Percentiles rank a stretch among this genome's conserved stretches.
Evolutionary conservation across 371 early-diverging fungal genomes (phyloP).

Genomic region (Saksenaea oblongispora): DNA sequence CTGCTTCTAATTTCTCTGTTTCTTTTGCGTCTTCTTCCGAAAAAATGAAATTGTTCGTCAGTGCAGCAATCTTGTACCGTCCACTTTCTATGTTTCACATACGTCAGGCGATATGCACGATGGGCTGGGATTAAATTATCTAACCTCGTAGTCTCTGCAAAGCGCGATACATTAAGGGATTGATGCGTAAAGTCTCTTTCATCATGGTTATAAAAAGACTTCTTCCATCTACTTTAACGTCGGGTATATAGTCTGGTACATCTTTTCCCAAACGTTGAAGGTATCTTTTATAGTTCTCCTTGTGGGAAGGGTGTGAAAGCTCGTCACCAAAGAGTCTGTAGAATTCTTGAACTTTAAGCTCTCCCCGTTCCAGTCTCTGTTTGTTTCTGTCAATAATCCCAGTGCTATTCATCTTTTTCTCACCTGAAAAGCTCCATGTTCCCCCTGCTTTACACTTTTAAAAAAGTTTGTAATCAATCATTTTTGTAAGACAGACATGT

Average conservation of each 20-base stretch:
- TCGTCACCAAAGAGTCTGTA: conserved; percentile 66
- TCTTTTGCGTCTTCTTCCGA: conserved; percentile 48
- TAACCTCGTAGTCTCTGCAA: conserved; percentile 55
- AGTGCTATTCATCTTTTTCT: background rate
- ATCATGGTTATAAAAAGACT: conserved; percentile 75
- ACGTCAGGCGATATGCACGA: background rate
- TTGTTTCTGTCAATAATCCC: background rate
- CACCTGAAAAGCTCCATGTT: conserved; percentile 70
- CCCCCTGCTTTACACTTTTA: conserved; percentile 53
- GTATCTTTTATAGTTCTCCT: conserved; percentile 55
- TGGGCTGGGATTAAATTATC: background rate
- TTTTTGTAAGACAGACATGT: too few species aligned
- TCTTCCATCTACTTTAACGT: conserved; percentile 60
- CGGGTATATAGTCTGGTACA: conserved; percentile 37
- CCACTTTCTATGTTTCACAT: conserved; percentile 40
- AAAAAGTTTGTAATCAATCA: background rate
- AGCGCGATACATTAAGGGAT: conserved; percentile 57
- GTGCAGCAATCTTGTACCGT: conserved; percentile 65
- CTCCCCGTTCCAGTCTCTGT: conserved; percentile 76
- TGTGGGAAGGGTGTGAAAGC: conserved; percentile 58
- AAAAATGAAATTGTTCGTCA: conserved; percentile 79
- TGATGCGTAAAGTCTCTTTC: conserved; percentile 56
- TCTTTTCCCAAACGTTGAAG: conserved; percentile 45
- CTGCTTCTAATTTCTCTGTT: conserved; percentile 39
- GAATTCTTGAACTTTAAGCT: conserved; percentile 64